These are phyloP conservation scores for Cupressus sempervirens DNA, from an alignment of 75 land plant genomes.

Conservation along the genomic window DNA sequence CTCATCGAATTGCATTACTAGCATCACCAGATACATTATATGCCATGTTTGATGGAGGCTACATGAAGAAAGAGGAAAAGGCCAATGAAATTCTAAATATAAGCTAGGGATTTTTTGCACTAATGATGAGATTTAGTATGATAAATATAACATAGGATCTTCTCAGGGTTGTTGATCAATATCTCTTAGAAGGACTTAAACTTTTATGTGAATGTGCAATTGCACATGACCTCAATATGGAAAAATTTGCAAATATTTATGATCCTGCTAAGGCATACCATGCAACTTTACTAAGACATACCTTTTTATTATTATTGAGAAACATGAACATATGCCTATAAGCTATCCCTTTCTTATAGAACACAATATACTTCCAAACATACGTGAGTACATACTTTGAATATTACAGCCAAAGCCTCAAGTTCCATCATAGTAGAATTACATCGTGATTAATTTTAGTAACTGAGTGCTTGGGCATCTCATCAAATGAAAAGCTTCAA, in stretches of 20 bases:
- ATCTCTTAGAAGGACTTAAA: constrained; percentile 90
- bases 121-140: constrained; percentile 94
- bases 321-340: constrained; percentile 58
- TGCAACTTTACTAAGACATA: constrained; percentile 71
- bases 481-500: background rate
- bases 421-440: background rate
- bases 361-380: constrained; percentile 80
- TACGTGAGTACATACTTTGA: constrained; percentile 57
- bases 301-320: constrained; percentile 76
- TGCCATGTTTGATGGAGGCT: too few relatives aligned
- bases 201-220: constrained; percentile 79
- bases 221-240: too few relatives aligned
- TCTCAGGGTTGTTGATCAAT: constrained; percentile 92
- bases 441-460: background rate
- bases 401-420: constrained; percentile 60
- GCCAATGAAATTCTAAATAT: constrained; percentile 95
- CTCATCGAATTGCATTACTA: too few relatives aligned
- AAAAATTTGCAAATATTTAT: constrained; percentile 75
- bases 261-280: constrained; percentile 86
- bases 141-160: constrained; percentile 83
- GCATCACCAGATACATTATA: too few relatives aligned
- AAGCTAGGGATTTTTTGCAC: constrained; percentile 93
- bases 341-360: constrained; percentile 69
- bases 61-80: constrained; percentile 76
- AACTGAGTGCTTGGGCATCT: background rate